Evolutionary conservation across 2,329 filamentous ascomycete genomes (phyloP).

Genomic region (Huntiella savannae): DNA sequence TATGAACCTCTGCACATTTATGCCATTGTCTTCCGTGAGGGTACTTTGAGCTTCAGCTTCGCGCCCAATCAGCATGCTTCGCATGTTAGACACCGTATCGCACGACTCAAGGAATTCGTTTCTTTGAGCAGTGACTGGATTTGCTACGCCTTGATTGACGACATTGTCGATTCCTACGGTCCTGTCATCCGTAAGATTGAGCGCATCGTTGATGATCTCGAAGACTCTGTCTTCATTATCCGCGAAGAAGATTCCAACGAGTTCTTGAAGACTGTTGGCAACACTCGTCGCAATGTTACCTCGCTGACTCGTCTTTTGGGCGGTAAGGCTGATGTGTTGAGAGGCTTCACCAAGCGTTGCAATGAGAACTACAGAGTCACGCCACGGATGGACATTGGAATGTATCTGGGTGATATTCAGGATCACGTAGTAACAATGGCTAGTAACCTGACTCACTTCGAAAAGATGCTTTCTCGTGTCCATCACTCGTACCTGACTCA

Average conservation of each 20-base stretch:
- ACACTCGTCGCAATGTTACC: constrained; percentile 86
- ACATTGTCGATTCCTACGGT: constrained; percentile 92
- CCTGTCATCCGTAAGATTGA: constrained; percentile 79
- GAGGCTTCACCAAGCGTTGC: constrained; percentile 94
- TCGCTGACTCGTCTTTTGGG: constrained; percentile 79
- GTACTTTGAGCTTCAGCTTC: constrained; percentile 88
- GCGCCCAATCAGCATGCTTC: constrained; percentile 69
- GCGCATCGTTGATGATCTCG: constrained; percentile 73
- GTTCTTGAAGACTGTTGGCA: constrained; percentile 75
- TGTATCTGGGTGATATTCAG: constrained; percentile 94
- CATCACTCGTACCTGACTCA: constrained; percentile 96
- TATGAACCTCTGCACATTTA: constrained; percentile 94
- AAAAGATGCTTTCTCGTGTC: constrained; percentile 87
- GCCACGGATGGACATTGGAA: constrained; percentile 84
- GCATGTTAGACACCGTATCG: constrained; percentile 80
- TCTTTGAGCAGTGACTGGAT: constrained; percentile 95
- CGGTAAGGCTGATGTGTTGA: constrained; percentile 95
- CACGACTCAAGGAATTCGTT: constrained; percentile 84
- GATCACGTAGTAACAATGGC: constrained; percentile 99
- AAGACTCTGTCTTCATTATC: constrained; percentile 87
- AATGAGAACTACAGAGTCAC: constrained; percentile 95
- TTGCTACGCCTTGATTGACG: constrained; percentile 94
- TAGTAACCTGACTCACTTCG: constrained; percentile 84
- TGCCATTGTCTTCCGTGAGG: constrained; percentile 89
- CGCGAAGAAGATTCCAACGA: constrained; percentile 74